These are phyloP conservation scores for Aspergillus intermedius DNA, from an alignment of 2,329 filamentous ascomycete genomes.

Conservation along the genomic window DNA sequence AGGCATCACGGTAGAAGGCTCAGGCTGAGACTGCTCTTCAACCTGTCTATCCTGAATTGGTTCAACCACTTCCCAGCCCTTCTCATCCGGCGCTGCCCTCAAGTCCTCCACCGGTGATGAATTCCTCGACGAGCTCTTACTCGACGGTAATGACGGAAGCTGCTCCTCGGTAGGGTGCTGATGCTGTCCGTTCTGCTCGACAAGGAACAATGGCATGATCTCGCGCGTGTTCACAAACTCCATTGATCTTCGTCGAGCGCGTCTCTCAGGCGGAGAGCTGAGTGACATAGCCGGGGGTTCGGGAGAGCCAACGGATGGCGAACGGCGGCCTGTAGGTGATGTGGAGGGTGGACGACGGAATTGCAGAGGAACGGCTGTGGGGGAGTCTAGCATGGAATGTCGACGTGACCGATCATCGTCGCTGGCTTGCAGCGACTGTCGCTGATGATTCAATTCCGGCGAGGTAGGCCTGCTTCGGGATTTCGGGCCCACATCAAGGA, in stretches of 20 bases:
- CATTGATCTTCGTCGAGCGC: slow-evolving; percentile 44
- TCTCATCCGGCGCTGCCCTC: too few relatives aligned
- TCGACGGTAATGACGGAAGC: slow-evolving; percentile 36
- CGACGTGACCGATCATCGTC: slow-evolving; percentile 16
- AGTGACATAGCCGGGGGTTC: slow-evolving; percentile 28
- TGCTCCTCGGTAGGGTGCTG: slow-evolving; percentile 36
- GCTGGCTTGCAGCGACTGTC: background rate
- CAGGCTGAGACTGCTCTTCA: too few relatives aligned
- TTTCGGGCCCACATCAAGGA: slow-evolving; percentile 22
- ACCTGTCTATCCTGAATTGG: too few relatives aligned
- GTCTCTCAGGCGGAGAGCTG: slow-evolving; percentile 38
- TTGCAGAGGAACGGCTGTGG: slow-evolving; percentile 52
- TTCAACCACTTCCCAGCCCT: too few relatives aligned
- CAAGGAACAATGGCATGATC: slow-evolving; percentile 73
- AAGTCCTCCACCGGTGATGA: slow-evolving; percentile 18
- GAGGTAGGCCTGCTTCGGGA: slow-evolving; percentile 32
- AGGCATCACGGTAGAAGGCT: too few relatives aligned
- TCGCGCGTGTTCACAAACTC: slow-evolving; percentile 55
- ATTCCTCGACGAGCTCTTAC: slow-evolving; percentile 10
- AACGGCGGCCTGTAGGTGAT: slow-evolving; percentile 39
- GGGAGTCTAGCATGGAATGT: slow-evolving; percentile 35
- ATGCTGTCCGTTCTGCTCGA: slow-evolving; percentile 54
- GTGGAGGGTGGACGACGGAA: slow-evolving; percentile 45
- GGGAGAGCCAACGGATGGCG: slow-evolving; percentile 35
- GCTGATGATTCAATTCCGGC: slow-evolving; percentile 11